A percentile compares a stretch with the other conserved stretches of the same genome.
Conservation (phyloP, 2,329 filamentous ascomycete genomes). For the Periglandula ipomoeae region DNA sequence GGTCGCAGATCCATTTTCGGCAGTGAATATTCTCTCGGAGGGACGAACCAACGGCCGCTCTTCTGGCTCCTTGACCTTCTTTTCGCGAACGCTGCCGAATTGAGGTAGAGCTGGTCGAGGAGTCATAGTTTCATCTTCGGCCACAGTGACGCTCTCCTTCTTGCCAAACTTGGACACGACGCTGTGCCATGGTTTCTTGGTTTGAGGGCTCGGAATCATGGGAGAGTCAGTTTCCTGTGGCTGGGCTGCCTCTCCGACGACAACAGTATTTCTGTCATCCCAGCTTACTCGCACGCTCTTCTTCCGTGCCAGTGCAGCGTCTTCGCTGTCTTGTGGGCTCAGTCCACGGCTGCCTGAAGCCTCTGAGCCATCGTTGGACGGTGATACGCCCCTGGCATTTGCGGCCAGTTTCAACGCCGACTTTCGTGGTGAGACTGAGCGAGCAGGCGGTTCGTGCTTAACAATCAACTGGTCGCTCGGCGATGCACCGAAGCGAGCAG, state of each 20-base stretch:
- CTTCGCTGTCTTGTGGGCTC: constrained; percentile 23
- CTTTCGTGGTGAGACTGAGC: constrained; percentile 68
- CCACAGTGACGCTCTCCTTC: constrained; percentile 35
- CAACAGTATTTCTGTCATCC: constrained; percentile 52
- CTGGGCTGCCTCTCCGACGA: constrained; percentile 39
- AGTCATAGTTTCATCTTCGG: constrained; percentile 63
- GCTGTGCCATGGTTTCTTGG: constrained; percentile 41
- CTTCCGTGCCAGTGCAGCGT: constrained; percentile 37
- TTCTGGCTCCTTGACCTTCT: constrained; percentile 41
- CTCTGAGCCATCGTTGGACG: constrained; percentile 40
- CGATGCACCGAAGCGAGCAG: constrained; percentile 55
- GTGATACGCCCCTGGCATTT: constrained; percentile 42
- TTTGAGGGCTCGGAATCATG: constrained; percentile 24
- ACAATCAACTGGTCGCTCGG: constrained; percentile 42
- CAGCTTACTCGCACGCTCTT: constrained; percentile 71
- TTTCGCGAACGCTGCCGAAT: constrained; percentile 65
- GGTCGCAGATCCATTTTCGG: constrained; percentile 2
- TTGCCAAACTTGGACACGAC: constrained; percentile 38
- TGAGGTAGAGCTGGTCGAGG: constrained; percentile 65
- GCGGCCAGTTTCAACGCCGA: constrained; percentile 61
- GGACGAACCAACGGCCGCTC: constrained; percentile 53
- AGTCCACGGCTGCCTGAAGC: constrained; percentile 22
- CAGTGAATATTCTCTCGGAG: constrained; percentile 25
- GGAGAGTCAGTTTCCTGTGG: constrained; percentile 30
- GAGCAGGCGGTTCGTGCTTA: constrained; percentile 58